phyloP scores from a whole-genome alignment of 352 stramenopile species.

The Phytophthora sp. region DNA sequence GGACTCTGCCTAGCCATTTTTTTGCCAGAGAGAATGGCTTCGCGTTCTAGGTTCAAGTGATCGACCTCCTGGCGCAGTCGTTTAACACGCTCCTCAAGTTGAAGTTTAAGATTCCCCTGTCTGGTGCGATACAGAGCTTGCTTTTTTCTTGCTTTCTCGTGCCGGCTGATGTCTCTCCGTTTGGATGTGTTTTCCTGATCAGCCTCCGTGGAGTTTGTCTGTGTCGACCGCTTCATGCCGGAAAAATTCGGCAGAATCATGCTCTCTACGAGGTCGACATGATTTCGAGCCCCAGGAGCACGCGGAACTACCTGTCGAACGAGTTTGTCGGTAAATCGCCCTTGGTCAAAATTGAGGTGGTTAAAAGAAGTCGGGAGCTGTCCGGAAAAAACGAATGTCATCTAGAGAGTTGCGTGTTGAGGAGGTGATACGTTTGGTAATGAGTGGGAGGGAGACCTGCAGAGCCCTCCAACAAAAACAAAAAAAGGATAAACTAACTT shows the following conservation, averaged over 20 bases:
- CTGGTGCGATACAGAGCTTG: constrained; percentile 35
- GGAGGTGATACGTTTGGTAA: background rate
- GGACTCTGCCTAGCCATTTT: constrained; percentile 27
- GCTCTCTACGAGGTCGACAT: background rate
- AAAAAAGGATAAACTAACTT: no score
- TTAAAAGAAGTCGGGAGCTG: background rate
- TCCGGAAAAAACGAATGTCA: background rate
- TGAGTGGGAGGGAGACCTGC: background rate
- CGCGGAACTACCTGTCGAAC: constrained; percentile 3
- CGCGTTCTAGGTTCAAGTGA: no score
- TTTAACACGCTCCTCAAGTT: constrained; percentile 21
- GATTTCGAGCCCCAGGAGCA: background rate
- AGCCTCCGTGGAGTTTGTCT: background rate
- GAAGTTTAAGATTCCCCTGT: constrained; percentile 10
- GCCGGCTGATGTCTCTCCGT: constrained; percentile 2
- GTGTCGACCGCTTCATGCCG: background rate
- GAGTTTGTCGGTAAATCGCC: background rate
- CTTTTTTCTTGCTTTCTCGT: no score
- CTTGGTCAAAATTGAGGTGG: background rate
- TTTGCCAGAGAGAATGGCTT: constrained; percentile 18
- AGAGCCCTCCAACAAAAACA: no score
- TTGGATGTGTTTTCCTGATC: background rate
- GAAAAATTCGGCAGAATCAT: background rate
- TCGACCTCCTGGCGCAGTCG: constrained; percentile 22
- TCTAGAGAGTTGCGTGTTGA: background rate